Conservation (phyloP, 345 rosid species). For the Eucalyptus sp. region DNA sequence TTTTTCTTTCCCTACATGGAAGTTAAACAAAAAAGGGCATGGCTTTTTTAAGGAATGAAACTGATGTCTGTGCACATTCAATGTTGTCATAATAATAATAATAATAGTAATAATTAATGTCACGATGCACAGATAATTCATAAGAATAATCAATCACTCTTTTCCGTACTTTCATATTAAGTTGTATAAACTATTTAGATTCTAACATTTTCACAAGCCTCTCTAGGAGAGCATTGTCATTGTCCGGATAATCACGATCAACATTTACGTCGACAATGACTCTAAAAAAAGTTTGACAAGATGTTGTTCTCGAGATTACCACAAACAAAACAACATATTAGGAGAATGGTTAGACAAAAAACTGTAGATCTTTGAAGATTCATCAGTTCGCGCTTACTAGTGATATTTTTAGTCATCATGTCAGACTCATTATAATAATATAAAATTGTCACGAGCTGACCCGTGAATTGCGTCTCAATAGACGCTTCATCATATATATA, state of each 20-base stretch:
- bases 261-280: not conserved
- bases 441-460: not conserved
- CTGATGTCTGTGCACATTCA: not conserved
- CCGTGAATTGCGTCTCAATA: not conserved
- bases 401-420: not conserved
- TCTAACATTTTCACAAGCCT: not conserved
- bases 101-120: not conserved
- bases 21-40: not conserved
- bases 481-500: not conserved
- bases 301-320: not conserved
- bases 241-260: not conserved
- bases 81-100: not conserved
- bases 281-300: not conserved
- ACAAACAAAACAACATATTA: not conserved
- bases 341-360: not conserved
- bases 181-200: not conserved
- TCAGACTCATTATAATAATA: not conserved
- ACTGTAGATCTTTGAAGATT: not conserved
- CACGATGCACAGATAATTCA: not conserved
- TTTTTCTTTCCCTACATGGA: not conserved
- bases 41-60: not conserved
- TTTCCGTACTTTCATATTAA: not conserved
- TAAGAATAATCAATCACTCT: not conserved
- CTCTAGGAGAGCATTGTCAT: not conserved
- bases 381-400: rapidly evolving